These are phyloP conservation scores for Microstroma glucosiphilum DNA, from an alignment of 1,284 basidiomycete species.

Conservation along the genomic window DNA sequence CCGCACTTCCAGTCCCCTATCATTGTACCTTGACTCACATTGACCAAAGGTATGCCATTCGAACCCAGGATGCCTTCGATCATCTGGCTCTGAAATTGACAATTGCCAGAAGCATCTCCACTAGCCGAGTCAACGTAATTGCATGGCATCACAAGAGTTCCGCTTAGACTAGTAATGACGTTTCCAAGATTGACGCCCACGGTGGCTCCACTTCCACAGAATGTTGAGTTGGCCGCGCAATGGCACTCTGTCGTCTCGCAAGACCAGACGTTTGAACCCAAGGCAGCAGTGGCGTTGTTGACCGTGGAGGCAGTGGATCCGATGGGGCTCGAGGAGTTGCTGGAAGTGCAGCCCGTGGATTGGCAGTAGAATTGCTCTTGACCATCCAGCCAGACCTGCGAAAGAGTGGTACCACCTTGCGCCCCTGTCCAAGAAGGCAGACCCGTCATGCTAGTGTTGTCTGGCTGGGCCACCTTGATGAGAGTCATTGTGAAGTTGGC, in stretches of 20 bases:
- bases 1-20: neutral
- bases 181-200: conserved; percentile 20
- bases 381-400: conserved; percentile 34
- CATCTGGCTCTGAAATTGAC: conserved; percentile 27
- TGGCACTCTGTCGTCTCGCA: conserved; percentile 32
- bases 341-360: conserved; percentile 23
- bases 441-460: conserved; percentile 22
- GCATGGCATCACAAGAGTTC: conserved; percentile 33
- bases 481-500: conserved; percentile 27
- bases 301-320: conserved; percentile 5
- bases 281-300: conserved; percentile 12
- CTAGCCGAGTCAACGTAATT: conserved; percentile 33
- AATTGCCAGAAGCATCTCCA: conserved; percentile 17
- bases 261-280: conserved; percentile 24
- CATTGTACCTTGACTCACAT: neutral
- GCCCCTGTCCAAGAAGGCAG: conserved; percentile 25
- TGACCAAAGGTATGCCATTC: conserved; percentile 25
- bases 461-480: conserved; percentile 23
- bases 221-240: conserved; percentile 30
- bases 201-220: conserved; percentile 21
- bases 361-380: conserved; percentile 41
- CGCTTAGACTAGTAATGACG: conserved; percentile 33
- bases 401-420: conserved; percentile 22
- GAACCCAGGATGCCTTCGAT: conserved; percentile 30
- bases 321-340: conserved; percentile 14